Conservation (phyloP, 176 grass and related monocot genomes). For the Thalia dealbata region DNA sequence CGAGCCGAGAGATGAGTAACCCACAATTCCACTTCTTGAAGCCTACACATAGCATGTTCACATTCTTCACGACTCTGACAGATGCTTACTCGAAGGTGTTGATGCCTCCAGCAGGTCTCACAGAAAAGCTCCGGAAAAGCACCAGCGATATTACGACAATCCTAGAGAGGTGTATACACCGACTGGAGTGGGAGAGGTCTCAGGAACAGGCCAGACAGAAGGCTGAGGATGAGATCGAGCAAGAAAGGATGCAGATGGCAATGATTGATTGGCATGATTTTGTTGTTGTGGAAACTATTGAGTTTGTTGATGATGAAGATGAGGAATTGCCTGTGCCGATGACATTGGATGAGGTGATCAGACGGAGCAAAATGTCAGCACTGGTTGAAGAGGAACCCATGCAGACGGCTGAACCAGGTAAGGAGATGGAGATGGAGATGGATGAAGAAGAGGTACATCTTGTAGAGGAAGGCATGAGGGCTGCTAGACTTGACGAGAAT, state of each 20-base stretch:
- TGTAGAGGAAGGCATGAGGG: conserved; percentile 88
- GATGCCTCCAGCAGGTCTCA: conserved; percentile 30
- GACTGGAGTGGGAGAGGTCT: conserved; percentile 81
- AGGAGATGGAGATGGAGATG: conserved; percentile 82
- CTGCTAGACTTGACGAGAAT: conserved; percentile 48
- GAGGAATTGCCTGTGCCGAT: conserved; percentile 70
- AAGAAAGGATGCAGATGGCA: conserved; percentile 74
- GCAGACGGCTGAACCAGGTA: conserved; percentile 52
- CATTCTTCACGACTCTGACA: conserved; percentile 68
- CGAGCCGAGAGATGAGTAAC: conserved; percentile 43
- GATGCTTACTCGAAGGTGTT: conserved; percentile 81
- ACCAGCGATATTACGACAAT: conserved; percentile 44
- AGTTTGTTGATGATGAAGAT: conserved; percentile 73
- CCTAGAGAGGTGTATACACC: conserved; percentile 72
- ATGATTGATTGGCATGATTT: conserved; percentile 99
- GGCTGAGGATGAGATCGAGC: conserved; percentile 89
- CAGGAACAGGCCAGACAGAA: conserved; percentile 85
- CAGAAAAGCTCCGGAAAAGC: conserved; percentile 40
- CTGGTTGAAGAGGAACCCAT: conserved; percentile 40
- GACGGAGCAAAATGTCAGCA: conserved; percentile 63
- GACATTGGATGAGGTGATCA: conserved; percentile 69
- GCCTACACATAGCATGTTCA: conserved; percentile 91
- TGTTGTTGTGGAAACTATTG: conserved; percentile 83
- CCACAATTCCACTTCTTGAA: conserved; percentile 87
- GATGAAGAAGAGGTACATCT: conserved; percentile 89